Evolutionary conservation across 352 stramenopile genomes (phyloP).

Genomic region (Globisporangium ultimum): DNA sequence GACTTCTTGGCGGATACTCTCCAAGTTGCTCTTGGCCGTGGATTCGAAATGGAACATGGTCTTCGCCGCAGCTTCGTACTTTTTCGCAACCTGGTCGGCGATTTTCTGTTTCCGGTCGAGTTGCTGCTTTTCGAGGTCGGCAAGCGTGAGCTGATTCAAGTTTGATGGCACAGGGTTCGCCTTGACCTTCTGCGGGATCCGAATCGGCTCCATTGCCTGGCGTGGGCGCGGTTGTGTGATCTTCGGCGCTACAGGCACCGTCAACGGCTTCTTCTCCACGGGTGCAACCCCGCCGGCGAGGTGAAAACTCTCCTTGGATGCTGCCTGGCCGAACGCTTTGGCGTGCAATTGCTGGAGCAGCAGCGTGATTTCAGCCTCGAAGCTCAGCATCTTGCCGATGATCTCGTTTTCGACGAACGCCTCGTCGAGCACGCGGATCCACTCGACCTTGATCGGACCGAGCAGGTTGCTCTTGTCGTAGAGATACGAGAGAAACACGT

Average conservation of each 20-base stretch:
- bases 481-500: slow-evolving; percentile 83
- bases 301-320: slow-evolving; percentile 40
- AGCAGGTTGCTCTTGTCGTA: slow-evolving; percentile 69
- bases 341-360: slow-evolving; percentile 54
- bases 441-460: slow-evolving; percentile 71
- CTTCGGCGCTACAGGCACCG: slow-evolving; percentile 76
- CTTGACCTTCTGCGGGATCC: slow-evolving; percentile 77
- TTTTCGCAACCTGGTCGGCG: slow-evolving; percentile 58
- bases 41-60: slow-evolving; percentile 78
- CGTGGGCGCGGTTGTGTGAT: slow-evolving; percentile 82
- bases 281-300: slow-evolving; percentile 30
- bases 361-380: slow-evolving; percentile 29
- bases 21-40: slow-evolving; percentile 72
- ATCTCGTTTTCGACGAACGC: slow-evolving; percentile 80
- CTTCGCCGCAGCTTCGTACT: slow-evolving; percentile 66
- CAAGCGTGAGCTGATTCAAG: slow-evolving; percentile 65
- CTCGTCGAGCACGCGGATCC: slow-evolving; percentile 79
- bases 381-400: slow-evolving; percentile 55
- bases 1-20: slow-evolving; percentile 57
- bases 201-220: slow-evolving; percentile 63
- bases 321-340: slow-evolving; percentile 59
- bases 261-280: slow-evolving; percentile 49
- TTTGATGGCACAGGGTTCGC: slow-evolving; percentile 60
- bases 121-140: slow-evolving; percentile 58
- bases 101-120: slow-evolving; percentile 47